These are phyloP conservation scores for Chaetomium globosum DNA, from an alignment of 2,329 filamentous ascomycete species.

Conservation along the genomic window DNA sequence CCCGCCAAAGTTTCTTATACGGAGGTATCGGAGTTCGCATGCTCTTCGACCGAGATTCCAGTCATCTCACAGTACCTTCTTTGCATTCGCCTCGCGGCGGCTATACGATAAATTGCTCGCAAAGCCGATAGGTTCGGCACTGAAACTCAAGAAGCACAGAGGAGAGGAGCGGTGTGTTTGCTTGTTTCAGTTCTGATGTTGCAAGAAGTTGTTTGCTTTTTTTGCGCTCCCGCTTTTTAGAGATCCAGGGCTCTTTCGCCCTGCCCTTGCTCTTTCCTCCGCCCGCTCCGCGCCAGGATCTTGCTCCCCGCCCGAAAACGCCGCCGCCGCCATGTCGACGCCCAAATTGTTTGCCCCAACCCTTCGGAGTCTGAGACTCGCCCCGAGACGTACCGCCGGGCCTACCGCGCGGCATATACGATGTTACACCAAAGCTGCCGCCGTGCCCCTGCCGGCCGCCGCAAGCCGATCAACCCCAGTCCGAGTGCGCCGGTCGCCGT, in stretches of 20 bases:
- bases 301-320: slow-evolving; percentile 5
- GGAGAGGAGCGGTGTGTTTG: neutral
- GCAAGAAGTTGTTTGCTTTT: neutral
- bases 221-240: neutral
- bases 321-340: slow-evolving; percentile 32
- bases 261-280: neutral
- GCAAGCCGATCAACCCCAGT: slow-evolving; percentile 15
- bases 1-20: slow-evolving; percentile 27
- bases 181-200: neutral
- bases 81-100: neutral
- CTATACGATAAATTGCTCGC: neutral
- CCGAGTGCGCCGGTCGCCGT: slow-evolving; percentile 19
- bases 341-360: slow-evolving; percentile 28
- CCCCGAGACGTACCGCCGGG: slow-evolving; percentile 21
- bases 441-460: slow-evolving; percentile 16
- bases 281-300: neutral
- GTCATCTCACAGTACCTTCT: neutral
- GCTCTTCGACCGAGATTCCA: neutral
- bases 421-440: slow-evolving; percentile 35
- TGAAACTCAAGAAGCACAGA: neutral
- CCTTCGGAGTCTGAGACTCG: slow-evolving; percentile 29
- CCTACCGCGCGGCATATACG: slow-evolving; percentile 30
- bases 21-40: slow-evolving; percentile 26
- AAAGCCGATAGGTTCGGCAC: neutral
- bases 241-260: neutral